phyloP scores from a whole-genome alignment of 768 basidiomycete genomes.

The Boletus bicolor region DNA sequence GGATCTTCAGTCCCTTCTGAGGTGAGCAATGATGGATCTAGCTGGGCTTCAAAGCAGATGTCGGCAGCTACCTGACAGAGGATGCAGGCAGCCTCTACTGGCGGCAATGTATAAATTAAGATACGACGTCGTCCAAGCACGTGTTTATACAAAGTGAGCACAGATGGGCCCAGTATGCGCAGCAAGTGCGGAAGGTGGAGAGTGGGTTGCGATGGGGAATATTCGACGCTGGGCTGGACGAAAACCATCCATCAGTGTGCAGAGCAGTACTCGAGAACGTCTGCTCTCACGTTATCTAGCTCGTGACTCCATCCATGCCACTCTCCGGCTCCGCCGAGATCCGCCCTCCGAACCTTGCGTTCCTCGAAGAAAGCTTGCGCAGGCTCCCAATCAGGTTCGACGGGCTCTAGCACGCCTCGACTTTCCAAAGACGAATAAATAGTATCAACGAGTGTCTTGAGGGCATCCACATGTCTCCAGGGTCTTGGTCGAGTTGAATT shows the following conservation, averaged over 20 bases:
- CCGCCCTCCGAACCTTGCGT: slow-evolving; percentile 47
- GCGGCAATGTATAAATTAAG: slow-evolving; percentile 76
- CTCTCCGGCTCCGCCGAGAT: slow-evolving; percentile 53
- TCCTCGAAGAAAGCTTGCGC: slow-evolving; percentile 64
- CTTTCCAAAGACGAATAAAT: slow-evolving; percentile 53
- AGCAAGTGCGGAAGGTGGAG: slow-evolving; percentile 73
- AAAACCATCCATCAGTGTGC: slow-evolving; percentile 12
- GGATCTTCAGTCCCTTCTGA: slow-evolving; percentile 22
- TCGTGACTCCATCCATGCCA: slow-evolving; percentile 73
- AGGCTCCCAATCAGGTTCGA: slow-evolving; percentile 60
- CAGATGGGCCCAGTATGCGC: slow-evolving; percentile 74
- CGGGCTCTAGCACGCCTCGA: slow-evolving; percentile 45
- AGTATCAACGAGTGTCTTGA: slow-evolving; percentile 55
- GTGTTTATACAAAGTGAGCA: slow-evolving; percentile 76
- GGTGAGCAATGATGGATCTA: slow-evolving; percentile 23
- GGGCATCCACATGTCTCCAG: slow-evolving; percentile 64
- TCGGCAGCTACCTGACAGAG: slow-evolving; percentile 62
- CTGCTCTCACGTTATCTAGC: slow-evolving; percentile 46
- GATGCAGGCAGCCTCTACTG: slow-evolving; percentile 75
- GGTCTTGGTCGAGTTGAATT: slow-evolving; percentile 66
- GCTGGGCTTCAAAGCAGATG: slow-evolving; percentile 52
- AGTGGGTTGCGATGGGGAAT: slow-evolving; percentile 46
- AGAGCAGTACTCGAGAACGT: not conserved
- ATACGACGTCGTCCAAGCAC: slow-evolving; percentile 70
- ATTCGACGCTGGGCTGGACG: slow-evolving; percentile 21